Base-by-base conservation (phyloP, 2,329 filamentous ascomycete species). In the Fusarium dimerum region DNA sequence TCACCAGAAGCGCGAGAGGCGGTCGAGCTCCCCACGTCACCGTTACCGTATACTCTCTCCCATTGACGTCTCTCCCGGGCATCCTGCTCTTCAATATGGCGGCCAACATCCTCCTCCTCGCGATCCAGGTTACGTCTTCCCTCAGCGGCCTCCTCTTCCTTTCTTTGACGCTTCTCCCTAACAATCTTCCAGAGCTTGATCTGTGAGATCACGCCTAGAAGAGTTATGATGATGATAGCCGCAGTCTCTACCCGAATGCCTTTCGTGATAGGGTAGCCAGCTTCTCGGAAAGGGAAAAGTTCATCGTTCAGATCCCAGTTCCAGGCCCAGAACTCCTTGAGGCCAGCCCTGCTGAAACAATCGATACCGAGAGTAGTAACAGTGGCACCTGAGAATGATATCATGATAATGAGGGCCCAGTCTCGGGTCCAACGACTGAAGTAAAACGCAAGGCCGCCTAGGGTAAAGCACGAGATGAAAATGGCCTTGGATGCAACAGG, bases 291-390 rank as follows among this genome's bases (percentile, higher is more conserved):
- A 0, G 92, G 92, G 64, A 97, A 97, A 1, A 92, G 76, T 46
- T 88, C 79, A 40, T 85, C 77, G 69, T 97, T 97, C 39, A 97
- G 73, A 43, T 76, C 76, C 93, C 93, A 97, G 38, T 96, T 79
- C 68, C 95, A 97, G 6, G 90, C 81, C 93, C 93, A 97, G 62
- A 97, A 97, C 69, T 97, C 93, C 70, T 96, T 97, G 63, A 96
- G 76, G 0, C 93, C 93, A n/a, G 92, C 91, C 56, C 85, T 80
- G 64, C 87, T 93, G 64, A 93, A 95, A 71, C 91, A 96, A 69
- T 97, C 93, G 52, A 97, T 89, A 3, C 93, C 93, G 3, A 97
- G 73, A 13, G 96, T 82, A 1, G 88, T 78, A 3, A 84, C 84
- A 0, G 91, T 96, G 4, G 91, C 87, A 8, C 93, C 93, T 5